A percentile compares a stretch with the other conserved stretches of the same genome.
phyloP scores from a whole-genome alignment of 2,329 filamentous ascomycete genomes.

The Teratosphaeria pseudoeucalypti region DNA sequence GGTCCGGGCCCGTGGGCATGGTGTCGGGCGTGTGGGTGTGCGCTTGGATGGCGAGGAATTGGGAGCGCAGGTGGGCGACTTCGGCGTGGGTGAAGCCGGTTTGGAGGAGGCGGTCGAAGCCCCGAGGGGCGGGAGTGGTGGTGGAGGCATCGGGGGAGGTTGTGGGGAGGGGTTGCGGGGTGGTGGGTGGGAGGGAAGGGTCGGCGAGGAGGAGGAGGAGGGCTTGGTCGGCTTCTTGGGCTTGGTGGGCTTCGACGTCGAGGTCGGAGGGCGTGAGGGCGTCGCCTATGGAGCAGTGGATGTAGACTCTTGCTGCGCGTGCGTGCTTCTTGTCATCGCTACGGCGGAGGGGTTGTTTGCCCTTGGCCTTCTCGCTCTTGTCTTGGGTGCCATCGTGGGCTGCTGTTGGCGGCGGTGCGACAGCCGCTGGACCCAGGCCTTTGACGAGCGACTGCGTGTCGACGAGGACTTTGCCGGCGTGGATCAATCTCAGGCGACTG shows the following conservation, averaged over 20 bases:
- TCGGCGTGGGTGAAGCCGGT: conserved; percentile 76
- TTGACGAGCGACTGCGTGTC: conserved; percentile 59
- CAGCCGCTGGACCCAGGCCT: conserved; percentile 55
- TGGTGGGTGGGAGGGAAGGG: neutral
- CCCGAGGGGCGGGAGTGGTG: conserved; percentile 53
- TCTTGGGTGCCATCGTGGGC: conserved; percentile 10
- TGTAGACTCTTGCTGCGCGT: conserved; percentile 55
- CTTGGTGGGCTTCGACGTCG: conserved; percentile 48
- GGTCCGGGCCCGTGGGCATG: conserved; percentile 67
- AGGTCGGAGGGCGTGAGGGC: conserved; percentile 60
- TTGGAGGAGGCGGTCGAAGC: conserved; percentile 76
- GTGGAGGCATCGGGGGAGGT: conserved; percentile 17
- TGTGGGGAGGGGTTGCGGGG: neutral
- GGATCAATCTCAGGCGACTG: conserved; percentile 75
- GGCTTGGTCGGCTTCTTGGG: conserved; percentile 29
- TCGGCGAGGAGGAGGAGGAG: conserved; percentile 25
- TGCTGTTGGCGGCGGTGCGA: conserved; percentile 38
- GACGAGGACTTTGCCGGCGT: conserved; percentile 75
- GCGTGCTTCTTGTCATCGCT: conserved; percentile 14
- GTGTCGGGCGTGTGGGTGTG: conserved; percentile 77
- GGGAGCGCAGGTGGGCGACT: conserved; percentile 71
- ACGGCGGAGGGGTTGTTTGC: conserved; percentile 50
- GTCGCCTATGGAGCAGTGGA: conserved; percentile 85
- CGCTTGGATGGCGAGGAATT: conserved; percentile 78
- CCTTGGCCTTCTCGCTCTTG: conserved; percentile 44